Base-by-base conservation (phyloP, 1,139 yeast species). In the Geotrichum reessii region DNA sequence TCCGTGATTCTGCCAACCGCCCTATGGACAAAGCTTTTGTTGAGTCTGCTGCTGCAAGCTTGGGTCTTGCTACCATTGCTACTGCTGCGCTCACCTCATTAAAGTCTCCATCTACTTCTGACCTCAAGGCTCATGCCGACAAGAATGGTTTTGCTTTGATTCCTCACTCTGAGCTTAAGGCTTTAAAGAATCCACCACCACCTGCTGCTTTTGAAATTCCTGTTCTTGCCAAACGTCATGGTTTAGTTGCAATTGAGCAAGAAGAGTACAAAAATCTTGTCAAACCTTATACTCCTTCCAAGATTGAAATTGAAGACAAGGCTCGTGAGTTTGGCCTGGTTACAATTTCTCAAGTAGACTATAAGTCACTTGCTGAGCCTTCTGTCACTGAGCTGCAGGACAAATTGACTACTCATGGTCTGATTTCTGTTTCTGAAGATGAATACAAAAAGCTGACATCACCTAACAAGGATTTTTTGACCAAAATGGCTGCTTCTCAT, bases 41-140 rank as follows among this genome's bases (percentile, higher is more conserved):
- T 48, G 65, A 63, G 24, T 63, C 65, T 8, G 69, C 69, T 24
- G 78, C 78, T 1, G 67, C 69, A 7, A 67, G 67, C n/a, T 62
- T 74, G 12, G 79, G 78, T 3, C 67, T 77, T 60, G 67, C 73
- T 4, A 69, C 75, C 0, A 31, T 82, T 19, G 63, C 77, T 12
- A 56, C 63, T 0, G 66, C 59, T 12, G 77, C 72, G 14, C 65
- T 68, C 42, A 62, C 63, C 1, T 49, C 64, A 17, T 61, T 71
- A 44, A 62, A 63, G 50, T 53, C 57, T 1, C 68, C 68, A 2
- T 57, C 66, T 49, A 24, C 61, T 11, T 57, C 53, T 14, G 65
- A 61, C 47, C 58, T 81, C 4, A 57, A 63, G 7, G 64, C 67
- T 11, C 69, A 69, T 50, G 80, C 81, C 5, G 55, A 59, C n/a